Conservation (phyloP, 2,329 filamentous ascomycete species). For the Magnaporthales sp. region DNA sequence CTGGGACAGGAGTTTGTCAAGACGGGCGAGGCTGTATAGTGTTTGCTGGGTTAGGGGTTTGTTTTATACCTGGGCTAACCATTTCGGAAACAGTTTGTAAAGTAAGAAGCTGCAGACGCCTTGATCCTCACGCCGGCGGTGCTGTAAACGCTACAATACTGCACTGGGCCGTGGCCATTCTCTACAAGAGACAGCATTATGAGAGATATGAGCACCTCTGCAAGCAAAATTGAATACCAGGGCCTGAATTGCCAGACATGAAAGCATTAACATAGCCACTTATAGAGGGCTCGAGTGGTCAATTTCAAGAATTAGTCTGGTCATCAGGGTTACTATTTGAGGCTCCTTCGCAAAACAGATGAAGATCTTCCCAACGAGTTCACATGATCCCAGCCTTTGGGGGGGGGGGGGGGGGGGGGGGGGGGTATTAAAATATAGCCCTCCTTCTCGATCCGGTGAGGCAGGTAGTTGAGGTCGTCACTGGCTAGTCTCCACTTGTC, state of each 20-base stretch:
- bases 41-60: too few species aligned
- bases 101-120: too few species aligned
- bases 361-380: neutral
- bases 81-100: too few species aligned
- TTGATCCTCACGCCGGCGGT: neutral
- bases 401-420: too few species aligned
- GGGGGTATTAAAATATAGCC: too few species aligned
- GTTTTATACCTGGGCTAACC: too few species aligned
- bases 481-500: neutral
- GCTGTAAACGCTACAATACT: slow-evolving; percentile 22
- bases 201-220: neutral
- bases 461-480: slow-evolving; percentile 30
- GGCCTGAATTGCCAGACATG: neutral
- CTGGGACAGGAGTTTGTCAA: too few species aligned
- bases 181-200: neutral
- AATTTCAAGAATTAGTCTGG: too few species aligned
- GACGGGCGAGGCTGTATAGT: too few species aligned
- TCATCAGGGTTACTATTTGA: too few species aligned
- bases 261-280: neutral
- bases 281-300: too few species aligned
- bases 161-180: neutral
- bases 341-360: neutral
- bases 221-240: neutral
- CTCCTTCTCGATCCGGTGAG: slow-evolving; percentile 31
- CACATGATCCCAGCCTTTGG: neutral